Conservation (phyloP, 2,329 filamentous ascomycete genomes). For the Microsporum canis region DNA sequence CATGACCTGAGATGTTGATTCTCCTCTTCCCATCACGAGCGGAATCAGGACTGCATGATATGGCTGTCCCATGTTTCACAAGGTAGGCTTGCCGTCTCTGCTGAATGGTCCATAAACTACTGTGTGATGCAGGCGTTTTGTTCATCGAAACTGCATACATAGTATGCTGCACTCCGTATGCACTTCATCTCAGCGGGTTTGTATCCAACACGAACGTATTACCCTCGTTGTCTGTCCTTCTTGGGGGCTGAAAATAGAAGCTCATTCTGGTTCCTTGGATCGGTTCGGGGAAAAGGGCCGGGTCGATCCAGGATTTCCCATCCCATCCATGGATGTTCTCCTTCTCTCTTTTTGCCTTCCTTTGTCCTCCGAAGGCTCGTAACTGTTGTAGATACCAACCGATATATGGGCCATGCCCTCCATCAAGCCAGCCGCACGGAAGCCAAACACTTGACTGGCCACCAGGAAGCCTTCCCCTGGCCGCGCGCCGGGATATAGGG, state of each 20-base stretch:
- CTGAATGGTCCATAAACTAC: background rate
- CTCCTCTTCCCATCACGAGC: background rate
- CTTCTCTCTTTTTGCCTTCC: background rate
- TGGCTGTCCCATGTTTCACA: background rate
- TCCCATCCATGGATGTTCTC: background rate
- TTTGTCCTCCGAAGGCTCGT: no score
- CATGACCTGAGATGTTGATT: background rate
- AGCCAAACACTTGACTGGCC: background rate
- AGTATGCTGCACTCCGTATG: background rate
- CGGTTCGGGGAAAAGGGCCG: background rate
- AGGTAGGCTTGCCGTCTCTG: background rate
- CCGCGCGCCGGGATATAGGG: background rate
- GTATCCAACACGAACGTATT: background rate
- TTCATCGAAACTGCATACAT: background rate
- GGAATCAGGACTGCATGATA: background rate
- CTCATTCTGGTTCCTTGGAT: background rate
- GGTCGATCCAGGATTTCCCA: background rate
- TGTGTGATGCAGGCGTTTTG: background rate
- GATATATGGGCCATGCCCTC: background rate
- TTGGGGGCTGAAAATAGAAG: background rate
- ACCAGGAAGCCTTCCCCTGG: background rate
- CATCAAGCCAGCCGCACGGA: background rate
- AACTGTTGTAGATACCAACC: background rate
- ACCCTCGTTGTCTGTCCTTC: background rate
- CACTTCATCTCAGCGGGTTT: background rate